Evolutionary conservation across 257 asterid genomes (phyloP).

Genomic region (Nicotiana obtusifolia): DNA sequence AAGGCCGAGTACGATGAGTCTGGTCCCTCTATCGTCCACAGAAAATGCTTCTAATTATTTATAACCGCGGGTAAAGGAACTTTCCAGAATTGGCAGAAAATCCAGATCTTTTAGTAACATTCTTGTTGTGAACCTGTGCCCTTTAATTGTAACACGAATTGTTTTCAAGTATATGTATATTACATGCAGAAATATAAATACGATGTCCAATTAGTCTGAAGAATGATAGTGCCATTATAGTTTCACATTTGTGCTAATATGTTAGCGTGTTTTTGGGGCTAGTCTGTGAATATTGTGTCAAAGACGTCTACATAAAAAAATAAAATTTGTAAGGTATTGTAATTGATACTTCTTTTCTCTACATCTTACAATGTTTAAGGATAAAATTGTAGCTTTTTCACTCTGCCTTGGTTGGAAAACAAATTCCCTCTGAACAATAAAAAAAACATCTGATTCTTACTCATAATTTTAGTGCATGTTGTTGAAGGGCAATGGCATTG

Average conservation of each 20-base stretch:
- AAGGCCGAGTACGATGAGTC: constrained; percentile 13
- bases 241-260: not conserved
- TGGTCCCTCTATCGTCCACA: constrained; percentile 12
- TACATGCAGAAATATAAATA: not conserved
- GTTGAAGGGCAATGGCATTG: no score
- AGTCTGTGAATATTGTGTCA: not conserved
- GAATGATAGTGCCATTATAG: no score
- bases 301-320: not conserved
- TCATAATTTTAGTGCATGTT: no score
- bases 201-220: no score
- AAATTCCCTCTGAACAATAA: no score
- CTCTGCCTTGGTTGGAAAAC: no score
- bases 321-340: not conserved
- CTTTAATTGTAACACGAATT: not conserved
- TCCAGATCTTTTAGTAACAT: not conserved
- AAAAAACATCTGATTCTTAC: no score
- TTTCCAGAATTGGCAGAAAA: not conserved
- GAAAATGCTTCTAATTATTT: constrained; percentile 12
- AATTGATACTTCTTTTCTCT: no score
- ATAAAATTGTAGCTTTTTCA: no score
- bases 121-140: not conserved
- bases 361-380: no score
- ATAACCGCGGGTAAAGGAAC: not conserved
- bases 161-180: not conserved
- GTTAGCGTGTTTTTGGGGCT: no score